Evolutionary conservation across 257 asterid genomes (phyloP).

Genomic region (Linderniella brevidens): DNA sequence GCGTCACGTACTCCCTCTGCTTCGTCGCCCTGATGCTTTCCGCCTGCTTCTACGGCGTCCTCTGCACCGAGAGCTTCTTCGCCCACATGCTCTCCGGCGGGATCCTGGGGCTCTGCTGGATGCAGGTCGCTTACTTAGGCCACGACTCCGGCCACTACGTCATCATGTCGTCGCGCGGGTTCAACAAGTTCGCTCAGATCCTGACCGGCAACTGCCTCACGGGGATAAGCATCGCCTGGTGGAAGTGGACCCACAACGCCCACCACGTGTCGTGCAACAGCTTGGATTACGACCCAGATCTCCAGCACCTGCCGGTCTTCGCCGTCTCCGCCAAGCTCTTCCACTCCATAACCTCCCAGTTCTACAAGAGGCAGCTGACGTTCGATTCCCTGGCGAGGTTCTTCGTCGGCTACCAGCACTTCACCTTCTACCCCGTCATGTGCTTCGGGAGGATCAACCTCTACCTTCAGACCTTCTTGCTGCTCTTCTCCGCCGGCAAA

Average conservation of each 20-base stretch:
- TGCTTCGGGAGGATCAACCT: slow-evolving; percentile 59
- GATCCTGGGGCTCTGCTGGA: slow-evolving; percentile 31
- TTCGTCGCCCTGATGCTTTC: slow-evolving; percentile 10
- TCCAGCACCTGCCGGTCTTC: slow-evolving; percentile 69
- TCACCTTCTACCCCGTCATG: slow-evolving; percentile 54
- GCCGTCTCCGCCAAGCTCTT: slow-evolving; percentile 51
- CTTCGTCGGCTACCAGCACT: slow-evolving; percentile 60
- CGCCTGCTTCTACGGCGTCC: slow-evolving; percentile 22
- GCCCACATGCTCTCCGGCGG: slow-evolving; percentile 22
- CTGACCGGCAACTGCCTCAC: slow-evolving; percentile 69
- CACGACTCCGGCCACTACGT: slow-evolving; percentile 87
- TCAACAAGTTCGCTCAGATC: slow-evolving; percentile 45
- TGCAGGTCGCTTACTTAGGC: slow-evolving; percentile 57
- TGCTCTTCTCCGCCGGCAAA: slow-evolving; percentile 40
- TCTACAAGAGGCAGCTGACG: slow-evolving; percentile 46
- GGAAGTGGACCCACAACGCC: slow-evolving; percentile 95
- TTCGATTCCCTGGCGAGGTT: slow-evolving; percentile 48
- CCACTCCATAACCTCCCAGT: slow-evolving; percentile 27
- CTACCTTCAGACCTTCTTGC: slow-evolving; percentile 49
- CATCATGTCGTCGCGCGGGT: slow-evolving; percentile 37
- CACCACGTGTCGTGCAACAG: slow-evolving; percentile 75
- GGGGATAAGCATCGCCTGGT: slow-evolving; percentile 95
- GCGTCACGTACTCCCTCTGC: slow-evolving; percentile 17
- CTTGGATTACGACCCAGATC: slow-evolving; percentile 87
- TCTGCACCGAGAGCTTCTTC: slow-evolving; percentile 9